Evolutionary conservation across 192 early-diverging fungal genomes (phyloP).

Genomic region (Funneliformis mosseae): DNA sequence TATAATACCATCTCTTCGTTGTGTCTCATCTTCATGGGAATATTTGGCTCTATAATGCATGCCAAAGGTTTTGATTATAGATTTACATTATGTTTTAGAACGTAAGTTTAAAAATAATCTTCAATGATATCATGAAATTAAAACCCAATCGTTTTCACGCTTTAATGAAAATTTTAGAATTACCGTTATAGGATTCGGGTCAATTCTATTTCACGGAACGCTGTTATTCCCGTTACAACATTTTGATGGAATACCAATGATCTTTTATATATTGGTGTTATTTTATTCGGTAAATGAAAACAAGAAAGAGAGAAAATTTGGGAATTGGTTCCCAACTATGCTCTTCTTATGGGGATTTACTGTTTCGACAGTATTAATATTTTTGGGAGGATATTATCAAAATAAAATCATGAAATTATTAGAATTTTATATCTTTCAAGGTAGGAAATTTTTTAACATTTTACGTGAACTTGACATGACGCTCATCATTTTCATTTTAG

Average conservation of each 20-base stretch:
- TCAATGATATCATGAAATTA: not conserved
- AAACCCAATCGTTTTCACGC: not conserved
- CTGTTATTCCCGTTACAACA: constrained; percentile 39
- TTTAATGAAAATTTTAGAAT: constrained; percentile 24
- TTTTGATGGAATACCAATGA: constrained; percentile 45
- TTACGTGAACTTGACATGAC: not conserved
- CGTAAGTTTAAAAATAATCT: constrained; percentile 15
- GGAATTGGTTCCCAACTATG: constrained; percentile 40
- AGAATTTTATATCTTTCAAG: constrained; percentile 11
- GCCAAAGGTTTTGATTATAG: constrained; percentile 36
- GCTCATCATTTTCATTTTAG: not conserved
- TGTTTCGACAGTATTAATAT: constrained; percentile 37
- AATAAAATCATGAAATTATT: constrained; percentile 12
- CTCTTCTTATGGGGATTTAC: constrained; percentile 41
- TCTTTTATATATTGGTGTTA: constrained; percentile 37
- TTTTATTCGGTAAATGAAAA: constrained; percentile 42
- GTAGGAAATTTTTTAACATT: not conserved
- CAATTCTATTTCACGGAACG: constrained; percentile 41
- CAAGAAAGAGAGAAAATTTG: constrained; percentile 36
- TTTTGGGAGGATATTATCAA: constrained; percentile 28
- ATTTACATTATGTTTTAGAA: constrained; percentile 39
- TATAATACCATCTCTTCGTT: constrained; percentile 62
- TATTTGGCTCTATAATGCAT: constrained; percentile 38
- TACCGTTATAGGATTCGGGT: constrained; percentile 38
- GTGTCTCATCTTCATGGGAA: constrained; percentile 43